Evolutionary conservation across 192 early-diverging fungal genomes (phyloP).

Genomic region (Chytriomyces confervae): DNA sequence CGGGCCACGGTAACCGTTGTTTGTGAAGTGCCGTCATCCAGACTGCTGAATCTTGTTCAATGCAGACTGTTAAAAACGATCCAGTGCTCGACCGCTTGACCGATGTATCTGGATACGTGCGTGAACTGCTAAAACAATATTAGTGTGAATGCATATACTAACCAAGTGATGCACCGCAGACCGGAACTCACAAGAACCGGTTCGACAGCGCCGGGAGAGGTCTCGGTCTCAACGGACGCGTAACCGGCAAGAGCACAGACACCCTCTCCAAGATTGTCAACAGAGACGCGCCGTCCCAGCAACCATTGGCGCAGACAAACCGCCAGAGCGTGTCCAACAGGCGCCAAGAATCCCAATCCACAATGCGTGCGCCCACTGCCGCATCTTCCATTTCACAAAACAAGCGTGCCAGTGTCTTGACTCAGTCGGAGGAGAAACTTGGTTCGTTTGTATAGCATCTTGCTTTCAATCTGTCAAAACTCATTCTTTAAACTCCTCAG

Average conservation of each 20-base stretch:
- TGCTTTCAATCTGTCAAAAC: no score
- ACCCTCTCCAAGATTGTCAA: conserved; percentile 43
- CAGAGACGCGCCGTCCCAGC: conserved; percentile 32
- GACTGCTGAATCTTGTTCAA: not conserved
- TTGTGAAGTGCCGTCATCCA: not conserved
- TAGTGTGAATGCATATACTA: not conserved
- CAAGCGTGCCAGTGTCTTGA: conserved; percentile 35
- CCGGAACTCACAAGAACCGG: conserved; percentile 62
- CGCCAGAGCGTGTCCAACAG: not conserved
- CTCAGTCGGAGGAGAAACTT: conserved; percentile 43
- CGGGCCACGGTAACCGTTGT: conserved; percentile 14
- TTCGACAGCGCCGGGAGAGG: conserved; percentile 59
- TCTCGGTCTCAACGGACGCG: conserved; percentile 54
- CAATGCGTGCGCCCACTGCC: not conserved
- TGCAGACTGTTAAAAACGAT: conserved; percentile 44
- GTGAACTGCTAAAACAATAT: not conserved
- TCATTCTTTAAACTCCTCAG: not conserved
- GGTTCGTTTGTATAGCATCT: conserved; percentile 20
- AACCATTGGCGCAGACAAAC: not conserved
- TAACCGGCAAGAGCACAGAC: conserved; percentile 41
- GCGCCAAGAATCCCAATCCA: no score
- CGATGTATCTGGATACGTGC: conserved; percentile 49
- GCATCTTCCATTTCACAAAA: not conserved
- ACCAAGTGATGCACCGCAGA: conserved; percentile 23
- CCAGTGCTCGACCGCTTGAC: conserved; percentile 49